Evolutionary conservation across 2,329 filamentous ascomycete genomes (phyloP).

Genomic region (Ophiostoma sp.): DNA sequence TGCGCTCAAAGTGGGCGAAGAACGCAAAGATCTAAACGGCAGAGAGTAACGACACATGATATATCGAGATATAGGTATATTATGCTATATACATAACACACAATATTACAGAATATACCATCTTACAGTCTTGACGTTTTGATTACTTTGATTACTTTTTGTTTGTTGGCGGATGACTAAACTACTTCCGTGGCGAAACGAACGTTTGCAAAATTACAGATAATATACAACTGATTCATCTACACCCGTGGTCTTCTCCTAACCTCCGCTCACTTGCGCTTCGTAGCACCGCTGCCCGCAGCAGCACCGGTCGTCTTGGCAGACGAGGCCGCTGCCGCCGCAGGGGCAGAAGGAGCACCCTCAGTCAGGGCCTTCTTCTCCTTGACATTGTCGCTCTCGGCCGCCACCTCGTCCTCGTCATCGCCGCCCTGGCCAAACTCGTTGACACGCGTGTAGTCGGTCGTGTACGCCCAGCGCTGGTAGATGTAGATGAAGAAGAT

Average conservation of each 20-base stretch:
- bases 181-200: not conserved
- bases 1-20: constrained; percentile 32
- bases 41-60: no score
- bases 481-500: constrained; percentile 99
- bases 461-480: constrained; percentile 85
- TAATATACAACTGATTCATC: no score
- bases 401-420: constrained; percentile 50
- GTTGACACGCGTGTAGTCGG: constrained; percentile 88
- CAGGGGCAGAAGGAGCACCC: constrained; percentile 27
- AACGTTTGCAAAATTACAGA: no score
- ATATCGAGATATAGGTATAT: no score
- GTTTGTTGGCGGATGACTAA: not conserved
- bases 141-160: not conserved
- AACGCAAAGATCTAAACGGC: constrained; percentile 18
- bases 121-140: not conserved
- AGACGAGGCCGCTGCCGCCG: constrained; percentile 37
- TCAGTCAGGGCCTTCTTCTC: constrained; percentile 33
- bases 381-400: constrained; percentile 29
- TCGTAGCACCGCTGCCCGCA: constrained; percentile 42
- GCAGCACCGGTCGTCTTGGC: constrained; percentile 41
- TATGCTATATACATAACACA: no score
- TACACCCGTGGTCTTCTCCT: no score
- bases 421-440: constrained; percentile 98
- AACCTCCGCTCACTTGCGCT: constrained; percentile 38
- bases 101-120: no score